These are phyloP conservation scores for Alternaria viburni DNA, from an alignment of 2,329 filamentous ascomycete genomes.

Conservation along the genomic window DNA sequence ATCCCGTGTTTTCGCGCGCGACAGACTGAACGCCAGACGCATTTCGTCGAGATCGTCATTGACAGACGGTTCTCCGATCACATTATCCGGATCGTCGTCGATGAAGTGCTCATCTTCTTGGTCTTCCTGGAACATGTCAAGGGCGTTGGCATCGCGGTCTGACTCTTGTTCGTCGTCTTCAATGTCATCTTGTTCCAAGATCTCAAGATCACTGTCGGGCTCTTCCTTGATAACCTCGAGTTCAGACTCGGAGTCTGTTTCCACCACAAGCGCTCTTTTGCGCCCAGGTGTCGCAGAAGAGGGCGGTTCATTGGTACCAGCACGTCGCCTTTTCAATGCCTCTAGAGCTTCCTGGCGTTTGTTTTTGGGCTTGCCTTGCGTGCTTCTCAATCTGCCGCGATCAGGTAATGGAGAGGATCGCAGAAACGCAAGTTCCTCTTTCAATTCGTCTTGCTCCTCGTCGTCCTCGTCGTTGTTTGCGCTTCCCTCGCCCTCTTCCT, in stretches of 20 bases:
- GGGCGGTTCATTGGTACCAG: constrained; percentile 37
- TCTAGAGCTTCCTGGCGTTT: constrained; percentile 53
- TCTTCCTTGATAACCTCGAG: constrained; percentile 45
- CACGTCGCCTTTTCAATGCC: constrained; percentile 51
- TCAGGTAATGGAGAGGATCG: constrained; percentile 41
- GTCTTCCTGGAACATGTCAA: constrained; percentile 59
- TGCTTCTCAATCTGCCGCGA: constrained; percentile 32
- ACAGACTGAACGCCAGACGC: constrained; percentile 73
- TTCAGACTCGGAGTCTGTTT: constrained; percentile 35
- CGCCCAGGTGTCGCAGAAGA: constrained; percentile 32
- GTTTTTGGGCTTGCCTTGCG: constrained; percentile 36
- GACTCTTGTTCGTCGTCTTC: constrained; percentile 32
- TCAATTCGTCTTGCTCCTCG: constrained; percentile 48
- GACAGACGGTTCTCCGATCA: constrained; percentile 53
- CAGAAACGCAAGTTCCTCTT: constrained; percentile 55
- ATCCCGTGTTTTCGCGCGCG: constrained; percentile 71
- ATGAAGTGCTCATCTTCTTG: constrained; percentile 70
- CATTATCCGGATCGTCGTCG: constrained; percentile 63
- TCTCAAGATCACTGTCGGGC: constrained; percentile 26
- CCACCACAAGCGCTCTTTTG: constrained; percentile 27
- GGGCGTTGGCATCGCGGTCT: constrained; percentile 37
- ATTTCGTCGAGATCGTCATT: constrained; percentile 60
- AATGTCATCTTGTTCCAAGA: constrained; percentile 25
- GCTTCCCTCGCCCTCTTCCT: constrained; percentile 4
- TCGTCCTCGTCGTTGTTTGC: constrained; percentile 17